These are phyloP conservation scores for Hyphodiscus sp. DNA, from an alignment of 2,329 filamentous ascomycete genomes.

Conservation along the genomic window DNA sequence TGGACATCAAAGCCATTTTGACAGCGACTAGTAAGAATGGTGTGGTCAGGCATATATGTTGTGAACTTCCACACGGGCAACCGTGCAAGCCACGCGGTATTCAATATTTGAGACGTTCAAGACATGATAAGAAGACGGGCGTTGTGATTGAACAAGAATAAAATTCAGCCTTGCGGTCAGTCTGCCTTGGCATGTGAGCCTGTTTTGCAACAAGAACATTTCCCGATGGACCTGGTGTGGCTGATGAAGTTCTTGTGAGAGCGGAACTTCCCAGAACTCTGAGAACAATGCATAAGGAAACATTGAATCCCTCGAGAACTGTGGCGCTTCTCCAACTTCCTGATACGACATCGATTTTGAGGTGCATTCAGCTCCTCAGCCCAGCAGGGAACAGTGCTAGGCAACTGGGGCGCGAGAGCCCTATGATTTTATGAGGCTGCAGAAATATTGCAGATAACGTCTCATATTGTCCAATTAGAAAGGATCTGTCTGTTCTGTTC, in stretches of 20 bases:
- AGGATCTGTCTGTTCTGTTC: background rate
- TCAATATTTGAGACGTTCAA: background rate
- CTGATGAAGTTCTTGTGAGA: background rate
- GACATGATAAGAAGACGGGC: background rate
- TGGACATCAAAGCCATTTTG: too few species aligned
- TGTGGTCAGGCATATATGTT: too few species aligned
- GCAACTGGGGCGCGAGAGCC: background rate
- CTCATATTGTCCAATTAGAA: background rate
- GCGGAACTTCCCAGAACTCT: background rate
- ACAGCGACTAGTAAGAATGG: too few species aligned
- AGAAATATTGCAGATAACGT: background rate
- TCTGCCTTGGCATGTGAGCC: background rate
- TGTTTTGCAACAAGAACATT: background rate
- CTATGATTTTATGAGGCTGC: background rate
- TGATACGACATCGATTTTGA: background rate
- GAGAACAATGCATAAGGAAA: background rate
- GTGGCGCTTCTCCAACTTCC: background rate
- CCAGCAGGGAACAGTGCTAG: background rate
- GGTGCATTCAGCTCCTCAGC: background rate
- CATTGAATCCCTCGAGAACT: background rate
- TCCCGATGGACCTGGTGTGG: background rate
- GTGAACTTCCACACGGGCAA: background rate
- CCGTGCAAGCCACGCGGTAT: background rate
- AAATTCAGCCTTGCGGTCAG: background rate
- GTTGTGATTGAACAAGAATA: background rate